phyloP scores from a whole-genome alignment of 2,329 filamentous ascomycete genomes.

The Cladosporium sp. region DNA sequence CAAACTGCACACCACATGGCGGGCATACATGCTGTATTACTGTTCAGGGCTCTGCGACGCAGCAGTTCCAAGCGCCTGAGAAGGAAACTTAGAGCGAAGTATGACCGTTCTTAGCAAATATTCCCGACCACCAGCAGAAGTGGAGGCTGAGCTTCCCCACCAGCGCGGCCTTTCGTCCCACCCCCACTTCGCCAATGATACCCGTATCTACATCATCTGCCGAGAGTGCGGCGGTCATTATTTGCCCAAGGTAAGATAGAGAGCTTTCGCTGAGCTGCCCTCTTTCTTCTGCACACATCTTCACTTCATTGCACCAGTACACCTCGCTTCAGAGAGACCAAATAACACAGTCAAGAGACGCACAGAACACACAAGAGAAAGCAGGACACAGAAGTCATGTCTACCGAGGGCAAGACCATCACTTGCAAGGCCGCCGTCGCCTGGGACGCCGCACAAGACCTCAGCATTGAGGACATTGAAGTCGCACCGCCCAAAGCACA shows the following conservation, averaged over 20 bases:
- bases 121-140: neutral
- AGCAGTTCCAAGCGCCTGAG: constrained; percentile 1
- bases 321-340: neutral
- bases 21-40: neutral
- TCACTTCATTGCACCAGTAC: neutral
- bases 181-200: constrained; percentile 11
- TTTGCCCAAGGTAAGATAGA: constrained; percentile 1
- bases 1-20: neutral
- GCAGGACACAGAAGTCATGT: constrained; percentile 14
- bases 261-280: neutral
- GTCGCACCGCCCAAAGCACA: constrained; percentile 83
- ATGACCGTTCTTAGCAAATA: constrained; percentile 10
- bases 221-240: neutral
- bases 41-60: neutral
- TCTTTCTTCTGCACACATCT: neutral
- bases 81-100: constrained; percentile 5
- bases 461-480: constrained; percentile 87
- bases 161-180: neutral
- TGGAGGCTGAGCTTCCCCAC: constrained; percentile 3
- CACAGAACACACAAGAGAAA: constrained; percentile 7
- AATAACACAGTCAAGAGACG: neutral
- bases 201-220: constrained; percentile 9
- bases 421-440: constrained; percentile 88
- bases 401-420: constrained; percentile 70
- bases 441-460: constrained; percentile 90